These are phyloP conservation scores for Arthrobotrys megalospora DNA, from an alignment of 2,329 filamentous ascomycete species.

Conservation along the genomic window DNA sequence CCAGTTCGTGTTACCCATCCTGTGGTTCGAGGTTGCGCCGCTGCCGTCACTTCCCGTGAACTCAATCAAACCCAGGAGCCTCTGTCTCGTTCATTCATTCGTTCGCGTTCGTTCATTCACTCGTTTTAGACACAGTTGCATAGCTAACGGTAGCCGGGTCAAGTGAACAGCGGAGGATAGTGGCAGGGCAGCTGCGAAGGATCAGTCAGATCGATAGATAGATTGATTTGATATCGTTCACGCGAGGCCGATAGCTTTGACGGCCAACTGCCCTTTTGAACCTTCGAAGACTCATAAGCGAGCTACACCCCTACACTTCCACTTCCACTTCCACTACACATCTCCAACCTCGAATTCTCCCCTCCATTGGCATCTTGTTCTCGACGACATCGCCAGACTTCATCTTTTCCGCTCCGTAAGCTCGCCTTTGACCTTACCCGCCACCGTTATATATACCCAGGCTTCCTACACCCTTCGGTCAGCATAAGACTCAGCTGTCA, in stretches of 20 bases:
- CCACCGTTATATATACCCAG: conserved; percentile 61
- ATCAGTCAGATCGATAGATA: conserved; percentile 29
- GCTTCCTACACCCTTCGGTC: conserved; percentile 3
- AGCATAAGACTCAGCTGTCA: conserved; percentile 19
- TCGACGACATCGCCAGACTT: conserved; percentile 58
- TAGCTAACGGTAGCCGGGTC: conserved; percentile 21
- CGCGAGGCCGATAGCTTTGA: conserved; percentile 58
- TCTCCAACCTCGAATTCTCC: conserved; percentile 58
- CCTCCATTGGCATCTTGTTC: conserved; percentile 61
- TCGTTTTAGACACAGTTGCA: neutral
- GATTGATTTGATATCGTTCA: conserved; percentile 36
- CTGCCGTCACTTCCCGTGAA: conserved; percentile 65
- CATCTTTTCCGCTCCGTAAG: conserved; percentile 61
- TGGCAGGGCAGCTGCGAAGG: conserved; percentile 35
- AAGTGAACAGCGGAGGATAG: conserved; percentile 40
- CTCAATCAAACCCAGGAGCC: conserved; percentile 66
- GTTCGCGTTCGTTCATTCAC: neutral
- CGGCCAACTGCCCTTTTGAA: conserved; percentile 56
- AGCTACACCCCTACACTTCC: conserved; percentile 55
- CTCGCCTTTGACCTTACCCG: conserved; percentile 55
- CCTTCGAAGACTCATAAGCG: conserved; percentile 61
- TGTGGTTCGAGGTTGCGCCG: conserved; percentile 65
- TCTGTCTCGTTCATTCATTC: conserved; percentile 60
- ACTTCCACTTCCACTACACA: conserved; percentile 59
- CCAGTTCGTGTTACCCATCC: conserved; percentile 62